Percentiles rank a stretch among this genome's conserved stretches.
phyloP scores from a whole-genome alignment of 2,329 filamentous ascomycete species.

The Exophiala mesophila region DNA sequence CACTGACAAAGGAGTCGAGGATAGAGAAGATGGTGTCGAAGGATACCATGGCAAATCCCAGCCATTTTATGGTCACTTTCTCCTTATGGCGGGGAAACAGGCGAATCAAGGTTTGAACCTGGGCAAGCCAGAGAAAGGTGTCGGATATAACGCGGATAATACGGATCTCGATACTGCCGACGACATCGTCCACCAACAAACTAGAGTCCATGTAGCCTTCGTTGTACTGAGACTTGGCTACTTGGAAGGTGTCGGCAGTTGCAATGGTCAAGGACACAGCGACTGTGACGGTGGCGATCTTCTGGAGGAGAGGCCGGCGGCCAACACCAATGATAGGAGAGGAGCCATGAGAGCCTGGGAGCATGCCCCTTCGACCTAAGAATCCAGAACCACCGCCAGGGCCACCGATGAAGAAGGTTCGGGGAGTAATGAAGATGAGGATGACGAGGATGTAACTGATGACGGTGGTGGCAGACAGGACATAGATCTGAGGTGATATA shows the following conservation, averaged over 20 bases:
- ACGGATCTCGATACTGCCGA: constrained; percentile 79
- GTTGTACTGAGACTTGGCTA: constrained; percentile 75
- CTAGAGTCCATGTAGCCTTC: constrained; percentile 74
- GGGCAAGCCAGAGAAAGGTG: constrained; percentile 93
- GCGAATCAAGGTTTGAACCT: constrained; percentile 92
- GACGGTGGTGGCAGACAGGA: constrained; percentile 83
- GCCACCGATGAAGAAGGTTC: constrained; percentile 84
- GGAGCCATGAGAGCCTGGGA: constrained; percentile 51
- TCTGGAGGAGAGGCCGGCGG: constrained; percentile 89
- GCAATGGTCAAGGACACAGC: constrained; percentile 87
- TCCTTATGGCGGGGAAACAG: constrained; percentile 94
- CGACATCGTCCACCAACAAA: constrained; percentile 69
- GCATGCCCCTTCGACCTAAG: constrained; percentile 71
- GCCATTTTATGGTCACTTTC: constrained; percentile 98
- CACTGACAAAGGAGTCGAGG: constrained; percentile 75
- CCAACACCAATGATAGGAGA: constrained; percentile 74
- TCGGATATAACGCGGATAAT: constrained; percentile 90
- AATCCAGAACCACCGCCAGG: constrained; percentile 63
- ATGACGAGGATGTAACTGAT: constrained; percentile 89
- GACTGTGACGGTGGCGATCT: constrained; percentile 59
- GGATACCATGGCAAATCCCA: constrained; percentile 86
- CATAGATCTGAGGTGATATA: constrained; percentile 87
- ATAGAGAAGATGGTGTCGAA: constrained; percentile 87
- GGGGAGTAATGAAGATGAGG: constrained; percentile 90
- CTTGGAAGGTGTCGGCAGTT: constrained; percentile 81